Base-by-base conservation (phyloP, 2,329 filamentous ascomycete species). In the Trichophyton verrucosum region DNA sequence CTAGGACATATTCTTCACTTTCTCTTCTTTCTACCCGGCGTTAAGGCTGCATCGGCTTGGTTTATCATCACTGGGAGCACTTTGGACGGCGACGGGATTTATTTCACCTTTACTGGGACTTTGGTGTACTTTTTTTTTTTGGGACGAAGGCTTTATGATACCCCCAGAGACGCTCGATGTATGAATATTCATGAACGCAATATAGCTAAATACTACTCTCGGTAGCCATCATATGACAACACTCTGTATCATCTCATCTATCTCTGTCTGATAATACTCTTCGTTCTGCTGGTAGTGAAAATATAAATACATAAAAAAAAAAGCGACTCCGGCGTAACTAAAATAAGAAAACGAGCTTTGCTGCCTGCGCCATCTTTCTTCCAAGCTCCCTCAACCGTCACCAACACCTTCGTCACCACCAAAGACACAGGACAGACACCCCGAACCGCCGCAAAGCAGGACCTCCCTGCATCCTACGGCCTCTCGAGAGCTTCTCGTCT, bases 71-170 rank as follows among this genome's bases (percentile, higher is more conserved):
- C 9, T 30, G 27, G 22, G 49, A 22, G 49, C 17, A n/a, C 13
- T 53, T 17, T 30, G 49, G 64, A 61, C 38, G n/a, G 40, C 15
- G 42, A 13, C 33, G 27, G 33, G 57, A 38, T 4, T 11, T 58
- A 57, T 62, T 38, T 40, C 58, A 30, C 51, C 51, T 64, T 60
- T 24, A 3, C 11, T 62, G 59, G 55, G 42, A 49, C 20, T 56
- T 51, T 49, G 53, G 36, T 51, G 68, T 68, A 68, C 66, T 58
- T 47, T 59, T 57, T 57, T 3, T 27, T 11, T 30, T 58, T 62
- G 30, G 30, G 61, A 62, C 33, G 51, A 58, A 15, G 30, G 3
- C 9, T 17, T n/a, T 60, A 58, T 58, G n/a, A 47, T 47, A 53
- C 49, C 49, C 49, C 22, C n/a, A 22, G 49, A 53, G 49, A 30